Conservation (phyloP, 176 grass and related monocot species). For the Secale cereale region DNA sequence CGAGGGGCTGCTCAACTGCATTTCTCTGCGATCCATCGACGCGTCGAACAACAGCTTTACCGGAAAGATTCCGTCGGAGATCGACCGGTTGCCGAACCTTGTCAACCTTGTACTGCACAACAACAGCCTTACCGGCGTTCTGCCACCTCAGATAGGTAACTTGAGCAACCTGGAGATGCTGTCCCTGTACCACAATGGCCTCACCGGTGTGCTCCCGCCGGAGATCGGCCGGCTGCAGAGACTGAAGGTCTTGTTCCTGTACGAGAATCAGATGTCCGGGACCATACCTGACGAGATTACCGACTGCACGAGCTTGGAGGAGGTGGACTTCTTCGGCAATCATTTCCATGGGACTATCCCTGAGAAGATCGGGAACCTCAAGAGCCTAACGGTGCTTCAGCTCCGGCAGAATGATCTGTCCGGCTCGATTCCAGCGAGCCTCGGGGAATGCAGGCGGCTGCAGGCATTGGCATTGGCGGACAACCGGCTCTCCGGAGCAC, state of each 20-base stretch:
- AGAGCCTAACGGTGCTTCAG: slow-evolving; percentile 72
- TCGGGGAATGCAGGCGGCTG: slow-evolving; percentile 66
- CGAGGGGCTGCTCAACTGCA: slow-evolving; percentile 39
- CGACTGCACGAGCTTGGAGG: slow-evolving; percentile 76
- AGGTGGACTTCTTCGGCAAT: slow-evolving; percentile 94
- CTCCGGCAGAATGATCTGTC: slow-evolving; percentile 90
- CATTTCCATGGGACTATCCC: slow-evolving; percentile 67
- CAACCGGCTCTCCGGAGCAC: slow-evolving; percentile 59
- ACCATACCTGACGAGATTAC: slow-evolving; percentile 61
- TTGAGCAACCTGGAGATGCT: slow-evolving; percentile 74
- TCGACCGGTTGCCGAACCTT: slow-evolving; percentile 58
- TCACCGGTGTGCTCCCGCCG: slow-evolving; percentile 51
- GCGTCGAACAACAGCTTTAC: slow-evolving; percentile 75
- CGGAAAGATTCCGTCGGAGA: slow-evolving; percentile 38
- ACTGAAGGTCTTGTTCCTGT: slow-evolving; percentile 64
- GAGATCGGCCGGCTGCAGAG: slow-evolving; percentile 69
- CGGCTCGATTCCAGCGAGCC: slow-evolving; percentile 68
- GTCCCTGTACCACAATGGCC: slow-evolving; percentile 82
- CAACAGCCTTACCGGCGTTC: slow-evolving; percentile 63
- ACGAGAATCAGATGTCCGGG: slow-evolving; percentile 93
- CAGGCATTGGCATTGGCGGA: slow-evolving; percentile 79
- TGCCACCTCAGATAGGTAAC: slow-evolving; percentile 61
- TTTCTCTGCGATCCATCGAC: slow-evolving; percentile 56
- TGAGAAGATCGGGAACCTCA: slow-evolving; percentile 65
- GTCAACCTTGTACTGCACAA: slow-evolving; percentile 84